Evolutionary conservation across 192 early-diverging fungal species (phyloP), one percentile per base, ranked within the genome.

Genomic region (Backusella mclennaniae): DNA sequence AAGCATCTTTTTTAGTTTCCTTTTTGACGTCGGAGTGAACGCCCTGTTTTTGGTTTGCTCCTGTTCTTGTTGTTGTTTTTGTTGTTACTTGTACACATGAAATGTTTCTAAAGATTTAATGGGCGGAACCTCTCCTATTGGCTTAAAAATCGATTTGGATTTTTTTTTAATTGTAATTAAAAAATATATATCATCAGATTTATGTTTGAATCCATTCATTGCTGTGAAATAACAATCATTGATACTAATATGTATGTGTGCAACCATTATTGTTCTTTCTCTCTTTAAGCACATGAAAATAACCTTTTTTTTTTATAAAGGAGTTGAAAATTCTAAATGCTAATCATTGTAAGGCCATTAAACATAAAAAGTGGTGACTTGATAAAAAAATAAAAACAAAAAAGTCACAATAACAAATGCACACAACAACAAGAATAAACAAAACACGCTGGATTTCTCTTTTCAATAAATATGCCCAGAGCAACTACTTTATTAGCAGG

Each of bases 121-220:
- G 26, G 56, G 56, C 56, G 56, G 56, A 63, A 63, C 56, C 26
- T 63, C 56, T 63, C 56, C 56, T 63, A 63, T 63, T 63, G 56
- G 56, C 23, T 29, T 63, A 63, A 63, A 63, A 63, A 63, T 63
- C 21, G 9, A 63, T 56, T 56, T 23, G n/a, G n/a, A 56, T 56
- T 56, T 56, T 11, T 56, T 23, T 39, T 39, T 56, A 12, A 59
- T 59, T 56, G 21, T 26, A 8, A 63, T 26, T 26, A 59, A 56
- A 56, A 56, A 53, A 53, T 21, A 56, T 31, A 1, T 33, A 56
- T 23, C 52, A n/a, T 21, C 52, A 56, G 17, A 23, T 56, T 39
- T 39, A 56, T 56, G 2, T 21, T 56, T 3, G 19, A n/a, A 49
- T 49, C 1, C 46, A 49, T 49, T 49, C 46, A 59, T 12, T 59